phyloP scores from a whole-genome alignment of 148 eudicot species.

The Diospyros lotus region DNA sequence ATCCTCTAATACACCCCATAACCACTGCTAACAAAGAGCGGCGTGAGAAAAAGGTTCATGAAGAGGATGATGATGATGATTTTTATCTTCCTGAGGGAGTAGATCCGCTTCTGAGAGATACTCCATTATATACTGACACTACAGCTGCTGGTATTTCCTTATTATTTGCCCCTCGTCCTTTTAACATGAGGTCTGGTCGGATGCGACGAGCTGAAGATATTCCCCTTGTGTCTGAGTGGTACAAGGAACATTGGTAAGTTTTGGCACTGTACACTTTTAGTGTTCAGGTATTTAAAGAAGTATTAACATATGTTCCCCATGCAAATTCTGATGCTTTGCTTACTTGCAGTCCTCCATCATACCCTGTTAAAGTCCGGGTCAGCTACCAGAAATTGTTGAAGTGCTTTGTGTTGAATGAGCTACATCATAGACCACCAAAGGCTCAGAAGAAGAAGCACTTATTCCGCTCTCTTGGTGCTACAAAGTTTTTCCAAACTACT shows the following conservation, averaged over 20 bases:
- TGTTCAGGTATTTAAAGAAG: background rate
- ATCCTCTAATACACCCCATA: conserved; percentile 94
- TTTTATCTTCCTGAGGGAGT: conserved; percentile 88
- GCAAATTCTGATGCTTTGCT: background rate
- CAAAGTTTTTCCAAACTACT: conserved; percentile 95
- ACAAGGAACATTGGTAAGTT: conserved; percentile 92
- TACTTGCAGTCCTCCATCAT: conserved; percentile 88
- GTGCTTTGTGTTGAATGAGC: conserved; percentile 95
- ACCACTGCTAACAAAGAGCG: conserved; percentile 61
- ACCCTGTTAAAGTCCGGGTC: conserved; percentile 98
- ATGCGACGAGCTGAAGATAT: conserved; percentile 96
- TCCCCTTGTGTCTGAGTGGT: conserved; percentile 99
- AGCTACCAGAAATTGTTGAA: conserved; percentile 95
- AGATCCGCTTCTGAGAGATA: conserved; percentile 69
- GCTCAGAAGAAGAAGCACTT: conserved; percentile 98
- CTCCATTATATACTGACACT: conserved; percentile 85
- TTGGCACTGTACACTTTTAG: background rate
- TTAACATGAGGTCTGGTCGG: conserved; percentile 98
- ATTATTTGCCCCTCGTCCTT: conserved; percentile 92
- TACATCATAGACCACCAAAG: conserved; percentile 97
- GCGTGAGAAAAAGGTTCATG: conserved; percentile 56
- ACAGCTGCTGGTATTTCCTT: conserved; percentile 96
- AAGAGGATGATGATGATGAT: conserved; percentile 86
- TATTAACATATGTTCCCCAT: background rate
- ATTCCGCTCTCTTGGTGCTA: conserved; percentile 89